Percentiles rank a stretch among this genome's conserved stretches.
Conservation (phyloP, 495 filamentous ascomycete genomes). For the Jackrogersella multiformis region DNA sequence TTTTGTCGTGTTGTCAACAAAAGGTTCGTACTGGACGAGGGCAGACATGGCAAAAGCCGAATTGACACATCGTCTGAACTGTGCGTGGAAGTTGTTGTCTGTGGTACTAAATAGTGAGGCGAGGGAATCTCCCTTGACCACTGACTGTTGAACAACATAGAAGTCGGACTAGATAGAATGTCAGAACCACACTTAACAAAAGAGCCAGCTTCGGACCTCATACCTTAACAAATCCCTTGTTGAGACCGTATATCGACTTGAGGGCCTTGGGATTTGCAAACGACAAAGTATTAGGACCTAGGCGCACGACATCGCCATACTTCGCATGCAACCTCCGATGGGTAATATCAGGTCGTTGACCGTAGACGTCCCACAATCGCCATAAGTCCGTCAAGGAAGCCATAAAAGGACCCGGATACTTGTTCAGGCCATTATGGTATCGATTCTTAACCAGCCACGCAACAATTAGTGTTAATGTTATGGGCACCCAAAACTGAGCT, state of each 20-base stretch:
- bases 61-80: conserved; percentile 74
- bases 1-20: conserved; percentile 72
- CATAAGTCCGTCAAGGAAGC: conserved; percentile 75
- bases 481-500: conserved; percentile 59
- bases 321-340: conserved; percentile 73
- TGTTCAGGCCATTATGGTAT: conserved; percentile 67
- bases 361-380: conserved; percentile 72
- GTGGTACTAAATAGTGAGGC: conserved; percentile 81
- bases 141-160: conserved; percentile 73
- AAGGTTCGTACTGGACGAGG: conserved; percentile 76
- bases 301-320: conserved; percentile 75
- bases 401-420: conserved; percentile 72
- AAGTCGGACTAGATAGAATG: conserved; percentile 67
- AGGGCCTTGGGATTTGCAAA: conserved; percentile 73
- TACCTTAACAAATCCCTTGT: conserved; percentile 84
- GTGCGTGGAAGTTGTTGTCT: conserved; percentile 76
- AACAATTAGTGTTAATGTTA: conserved; percentile 44
- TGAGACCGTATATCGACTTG: conserved; percentile 80
- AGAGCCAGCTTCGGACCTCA: conserved; percentile 22
- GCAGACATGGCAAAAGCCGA: conserved; percentile 78
- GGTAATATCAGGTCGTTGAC: conserved; percentile 68
- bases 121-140: conserved; percentile 69
- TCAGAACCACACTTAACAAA: conserved; percentile 28
- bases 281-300: conserved; percentile 73
- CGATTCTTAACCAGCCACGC: conserved; percentile 64